Base-by-base conservation (phyloP, 2,329 filamentous ascomycete species). In the Daldinia sp. region DNA sequence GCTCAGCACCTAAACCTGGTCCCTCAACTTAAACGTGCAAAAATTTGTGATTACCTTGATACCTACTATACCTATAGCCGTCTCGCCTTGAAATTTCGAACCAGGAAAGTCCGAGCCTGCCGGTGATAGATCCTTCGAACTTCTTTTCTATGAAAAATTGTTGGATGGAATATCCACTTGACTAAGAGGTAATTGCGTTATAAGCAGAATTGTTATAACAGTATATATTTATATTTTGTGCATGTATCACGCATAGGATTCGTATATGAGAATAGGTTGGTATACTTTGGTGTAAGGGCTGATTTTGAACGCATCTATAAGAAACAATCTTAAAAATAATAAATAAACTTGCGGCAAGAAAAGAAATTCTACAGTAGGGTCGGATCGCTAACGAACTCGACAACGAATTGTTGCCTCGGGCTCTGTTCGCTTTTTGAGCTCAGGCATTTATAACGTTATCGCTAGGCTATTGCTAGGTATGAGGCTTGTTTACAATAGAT, bases 361-460 rank as follows among this genome's bases (percentile, higher is more conserved):
- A 15, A 45, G 21, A 5, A 43, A 43, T 43, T 41, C 10, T 7
- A 35, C 13, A 2, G 19, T n/a, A n/a, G 13, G 23, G 29, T 50
- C 32, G 34, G 25, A 59, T 55, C 52, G 29, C 35, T 39, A 45
- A 32, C 41, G 17, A 50, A 60, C 27, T 50, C 29, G 30, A 58
- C 21, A 45, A 63, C 19, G 27, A n/a, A 61, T 17, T 48, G 25
- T 29, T 64, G 45, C 27, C 25, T 49, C 27, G 7, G 21, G 21
- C 9, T 27, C 10, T 45, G 2, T 25, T 15, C 10, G 21, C n/a
- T 45, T 23, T 13, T 45, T 23, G 13, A 45, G 39, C 21, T 45
- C 3, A 45, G 21, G 39, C 21, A 25, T 43, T 43, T 25, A 6
- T 7, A 4, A 35, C 13, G 34, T 35, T n/a, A n/a, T n/a, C n/a